These are phyloP conservation scores for Testicularia cyperi DNA, from an alignment of 1,284 basidiomycete genomes.

Conservation along the genomic window DNA sequence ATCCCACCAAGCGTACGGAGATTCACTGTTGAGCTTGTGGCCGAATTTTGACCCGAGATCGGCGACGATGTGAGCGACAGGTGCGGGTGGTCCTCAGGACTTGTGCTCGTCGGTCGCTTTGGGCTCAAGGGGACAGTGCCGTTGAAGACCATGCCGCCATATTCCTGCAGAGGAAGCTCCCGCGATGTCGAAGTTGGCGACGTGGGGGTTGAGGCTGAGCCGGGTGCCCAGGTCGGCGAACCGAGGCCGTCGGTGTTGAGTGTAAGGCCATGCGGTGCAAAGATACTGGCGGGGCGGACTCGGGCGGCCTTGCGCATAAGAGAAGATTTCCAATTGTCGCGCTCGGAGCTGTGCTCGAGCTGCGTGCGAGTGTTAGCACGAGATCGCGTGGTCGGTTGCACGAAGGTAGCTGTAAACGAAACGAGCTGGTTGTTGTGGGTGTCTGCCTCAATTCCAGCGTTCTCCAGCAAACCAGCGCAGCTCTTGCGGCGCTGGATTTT, in stretches of 20 bases:
- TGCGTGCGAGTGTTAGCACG: constrained; percentile 19
- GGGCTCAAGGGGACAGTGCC: constrained; percentile 10
- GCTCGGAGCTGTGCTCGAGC: constrained; percentile 9
- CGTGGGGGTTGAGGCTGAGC: constrained; percentile 25
- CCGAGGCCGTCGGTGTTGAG: constrained; percentile 17
- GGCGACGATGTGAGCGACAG: constrained; percentile 29
- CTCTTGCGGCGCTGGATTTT: constrained; percentile 44
- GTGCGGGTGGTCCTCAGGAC: constrained; percentile 3
- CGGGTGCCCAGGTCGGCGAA: constrained; percentile 18
- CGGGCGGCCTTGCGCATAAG: constrained; percentile 31
- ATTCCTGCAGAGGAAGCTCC: constrained; percentile 26
- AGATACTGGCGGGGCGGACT: constrained; percentile 28
- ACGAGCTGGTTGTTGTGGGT: constrained; percentile 25
- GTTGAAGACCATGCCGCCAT: constrained; percentile 11
- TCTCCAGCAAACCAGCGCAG: constrained; percentile 36
- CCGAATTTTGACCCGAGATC: constrained; percentile 12
- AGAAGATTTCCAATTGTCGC: constrained; percentile 33
- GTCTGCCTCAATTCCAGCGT: constrained; percentile 21
- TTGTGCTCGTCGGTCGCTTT: constrained; percentile 4
- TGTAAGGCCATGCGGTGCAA: constrained; percentile 20
- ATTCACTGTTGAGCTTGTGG: constrained; percentile 15
- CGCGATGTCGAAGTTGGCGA: constrained; percentile 13
- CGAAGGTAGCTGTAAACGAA: constrained; percentile 31
- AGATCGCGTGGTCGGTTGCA: constrained; percentile 32
- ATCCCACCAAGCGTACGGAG: constrained; percentile 6